Base-by-base conservation (phyloP, 2,329 filamentous ascomycete species). In the Fusarium drepaniforme region DNA sequence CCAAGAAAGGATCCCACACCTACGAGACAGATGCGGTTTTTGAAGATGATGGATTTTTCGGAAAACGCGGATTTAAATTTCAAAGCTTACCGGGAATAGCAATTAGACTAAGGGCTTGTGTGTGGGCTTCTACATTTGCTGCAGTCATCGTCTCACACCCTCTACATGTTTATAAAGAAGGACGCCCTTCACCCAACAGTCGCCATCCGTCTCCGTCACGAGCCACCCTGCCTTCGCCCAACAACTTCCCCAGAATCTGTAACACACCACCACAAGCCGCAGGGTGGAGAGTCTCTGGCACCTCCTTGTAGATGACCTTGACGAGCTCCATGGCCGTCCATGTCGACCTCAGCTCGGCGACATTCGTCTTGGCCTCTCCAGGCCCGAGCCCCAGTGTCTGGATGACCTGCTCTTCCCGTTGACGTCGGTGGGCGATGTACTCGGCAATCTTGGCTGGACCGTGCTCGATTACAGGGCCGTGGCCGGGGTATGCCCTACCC, bases 301-400 rank as follows among this genome's bases (percentile, higher is more conserved):
- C 92, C 78, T 94, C 92, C 64, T 88, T 89, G 82, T 99, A 99
- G 38, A 99, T 94, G 37, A 93, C 86, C 82, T 93, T 94, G n/a
- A 98, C 96, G 73, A 98, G 86, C 68, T 96, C 94, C 89, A 95
- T 92, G 11, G 91, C 88, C 8, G 89, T 90, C 93, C 93, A 95
- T 0, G 83, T 81, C 68, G 84, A 68, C 28, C 57, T 69, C 12
- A 66, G 56, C 21, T 72, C 73, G 38, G 79, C 75, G 3, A 82
- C 73, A 56, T 61, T 21, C 4, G 67, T 82, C 80, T 78, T 61
- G 51, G 40, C 57, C 80, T 53, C 84, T 85, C 49, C 84, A 84
- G 75, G 57, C 9, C 63, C 68, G 9, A 49, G 60, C 13, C 56
- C 73, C 46, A 97, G 81, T 0, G 92, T 90, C 66, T 89, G 88